Percentiles rank a stretch among this genome's conserved stretches.
phyloP scores from a whole-genome alignment of 129 eudicot species.

The Arctium minus region DNA sequence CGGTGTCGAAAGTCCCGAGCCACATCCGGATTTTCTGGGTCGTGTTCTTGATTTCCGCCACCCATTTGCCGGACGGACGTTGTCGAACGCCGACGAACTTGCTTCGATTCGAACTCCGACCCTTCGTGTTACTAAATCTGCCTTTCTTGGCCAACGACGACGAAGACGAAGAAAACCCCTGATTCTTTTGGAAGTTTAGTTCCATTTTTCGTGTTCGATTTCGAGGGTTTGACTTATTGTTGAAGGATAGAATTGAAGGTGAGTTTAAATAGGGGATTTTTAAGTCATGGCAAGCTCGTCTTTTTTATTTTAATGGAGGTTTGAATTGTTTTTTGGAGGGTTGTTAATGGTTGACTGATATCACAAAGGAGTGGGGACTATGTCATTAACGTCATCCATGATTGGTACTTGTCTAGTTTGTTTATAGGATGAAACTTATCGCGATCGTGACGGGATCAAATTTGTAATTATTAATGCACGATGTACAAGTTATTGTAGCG shows the following conservation, averaged over 20 bases:
- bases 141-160: slow-evolving; percentile 21
- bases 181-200: slow-evolving; percentile 39
- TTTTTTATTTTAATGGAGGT: background rate
- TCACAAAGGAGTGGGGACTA: slow-evolving; percentile 42
- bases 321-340: slow-evolving; percentile 34
- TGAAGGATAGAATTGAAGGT: slow-evolving; percentile 16
- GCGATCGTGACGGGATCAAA: background rate
- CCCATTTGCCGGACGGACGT: slow-evolving; percentile 71
- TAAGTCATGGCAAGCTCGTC: slow-evolving; percentile 28
- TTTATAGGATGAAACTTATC: background rate
- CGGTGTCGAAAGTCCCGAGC: slow-evolving; percentile 73
- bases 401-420: slow-evolving; percentile 24
- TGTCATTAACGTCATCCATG: slow-evolving; percentile 23
- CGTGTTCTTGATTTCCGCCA: slow-evolving; percentile 71
- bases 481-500: background rate
- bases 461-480: slow-evolving; percentile 10
- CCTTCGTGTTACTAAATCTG: background rate
- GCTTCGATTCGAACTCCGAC: slow-evolving; percentile 17
- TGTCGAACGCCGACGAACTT: slow-evolving; percentile 65
- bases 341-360: slow-evolving; percentile 48
- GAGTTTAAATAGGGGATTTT: slow-evolving; percentile 22
- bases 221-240: slow-evolving; percentile 22
- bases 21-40: slow-evolving; percentile 76
- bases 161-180: slow-evolving; percentile 18
- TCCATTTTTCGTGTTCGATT: slow-evolving; percentile 21